These are phyloP conservation scores for Colletotrichum liriopes DNA, from an alignment of 2,329 filamentous ascomycete species.

Conservation along the genomic window DNA sequence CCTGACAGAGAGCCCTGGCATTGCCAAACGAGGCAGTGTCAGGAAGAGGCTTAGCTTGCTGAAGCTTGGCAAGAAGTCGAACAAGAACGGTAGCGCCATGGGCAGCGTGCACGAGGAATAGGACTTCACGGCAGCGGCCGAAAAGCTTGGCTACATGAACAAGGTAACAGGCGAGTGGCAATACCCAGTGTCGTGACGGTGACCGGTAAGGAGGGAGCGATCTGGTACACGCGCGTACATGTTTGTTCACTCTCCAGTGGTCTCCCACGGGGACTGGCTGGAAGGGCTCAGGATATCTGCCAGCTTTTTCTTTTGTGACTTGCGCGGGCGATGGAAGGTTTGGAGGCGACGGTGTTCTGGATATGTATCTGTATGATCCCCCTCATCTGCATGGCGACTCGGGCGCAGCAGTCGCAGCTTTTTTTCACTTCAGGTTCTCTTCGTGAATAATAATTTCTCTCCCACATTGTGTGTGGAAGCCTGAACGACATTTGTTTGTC, in stretches of 20 bases:
- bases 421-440: conserved; percentile 22
- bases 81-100: conserved; percentile 69
- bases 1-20: conserved; percentile 45
- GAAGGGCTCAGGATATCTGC: conserved; percentile 23
- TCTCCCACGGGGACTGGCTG: background rate
- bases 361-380: conserved; percentile 43
- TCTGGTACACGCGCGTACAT: conserved; percentile 10
- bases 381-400: conserved; percentile 30
- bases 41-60: conserved; percentile 85
- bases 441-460: conserved; percentile 31
- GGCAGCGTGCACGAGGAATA: conserved; percentile 71
- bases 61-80: conserved; percentile 80
- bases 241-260: background rate
- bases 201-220: background rate
- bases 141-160: conserved; percentile 44
- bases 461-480: conserved; percentile 11
- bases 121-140: conserved; percentile 45
- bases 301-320: conserved; percentile 21
- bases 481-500: background rate
- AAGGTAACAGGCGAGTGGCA: conserved; percentile 44
- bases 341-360: conserved; percentile 42
- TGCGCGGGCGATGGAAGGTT: conserved; percentile 16
- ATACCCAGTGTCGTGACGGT: conserved; percentile 40
- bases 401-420: conserved; percentile 30
- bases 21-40: conserved; percentile 73